Conservation (phyloP, 2,329 filamentous ascomycete genomes). For the Neonectria magnoliae region DNA sequence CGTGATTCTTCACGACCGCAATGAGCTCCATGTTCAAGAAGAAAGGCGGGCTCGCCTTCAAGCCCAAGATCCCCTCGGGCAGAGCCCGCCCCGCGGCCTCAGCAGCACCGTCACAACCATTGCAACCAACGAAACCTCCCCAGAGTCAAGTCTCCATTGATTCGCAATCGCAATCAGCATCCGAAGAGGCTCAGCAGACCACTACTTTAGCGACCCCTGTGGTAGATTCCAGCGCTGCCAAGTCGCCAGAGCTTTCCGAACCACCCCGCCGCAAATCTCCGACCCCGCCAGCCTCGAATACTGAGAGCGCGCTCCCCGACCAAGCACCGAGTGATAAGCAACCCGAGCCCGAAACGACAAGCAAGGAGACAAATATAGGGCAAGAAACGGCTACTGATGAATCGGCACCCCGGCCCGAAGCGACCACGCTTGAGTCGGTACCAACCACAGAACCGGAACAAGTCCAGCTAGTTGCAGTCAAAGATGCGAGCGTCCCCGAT, state of each 20-base stretch:
- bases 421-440: constrained; percentile 11
- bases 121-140: constrained; percentile 36
- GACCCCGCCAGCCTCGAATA: constrained; percentile 37
- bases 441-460: constrained; percentile 21
- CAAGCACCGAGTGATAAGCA: constrained; percentile 1
- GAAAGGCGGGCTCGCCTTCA: constrained; percentile 69
- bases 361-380: not conserved
- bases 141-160: constrained; percentile 28
- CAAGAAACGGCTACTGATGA: not conserved
- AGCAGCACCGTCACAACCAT: constrained; percentile 45
- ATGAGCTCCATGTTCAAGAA: constrained; percentile 79
- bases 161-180: constrained; percentile 18
- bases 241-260: constrained; percentile 22
- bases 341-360: not conserved
- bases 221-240: constrained; percentile 14
- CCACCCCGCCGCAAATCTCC: constrained; percentile 30
- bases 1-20: constrained; percentile 42
- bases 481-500: not conserved
- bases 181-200: constrained; percentile 14
- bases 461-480: constrained; percentile 1
- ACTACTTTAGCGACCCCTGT: constrained; percentile 4
- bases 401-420: constrained; percentile 6
- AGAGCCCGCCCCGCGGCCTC: constrained; percentile 61
- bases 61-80: constrained; percentile 71
- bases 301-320: constrained; percentile 30